phyloP scores from a whole-genome alignment of 1,284 basidiomycete species.

The Pseudomicrostroma phylloplanum region DNA sequence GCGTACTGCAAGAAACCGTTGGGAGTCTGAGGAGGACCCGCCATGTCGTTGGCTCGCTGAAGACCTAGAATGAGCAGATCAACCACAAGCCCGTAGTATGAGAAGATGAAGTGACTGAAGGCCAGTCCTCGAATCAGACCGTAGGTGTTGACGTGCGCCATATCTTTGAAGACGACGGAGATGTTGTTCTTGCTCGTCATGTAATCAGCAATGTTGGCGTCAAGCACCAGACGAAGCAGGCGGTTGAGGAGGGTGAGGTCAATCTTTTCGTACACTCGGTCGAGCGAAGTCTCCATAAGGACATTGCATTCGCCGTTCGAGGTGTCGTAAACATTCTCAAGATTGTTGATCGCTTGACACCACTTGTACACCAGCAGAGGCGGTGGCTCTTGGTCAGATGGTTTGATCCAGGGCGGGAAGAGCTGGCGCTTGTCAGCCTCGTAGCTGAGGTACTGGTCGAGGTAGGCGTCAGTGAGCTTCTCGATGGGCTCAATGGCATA shows the following conservation, averaged over 20 bases:
- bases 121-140: conserved; percentile 50
- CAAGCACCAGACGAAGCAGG: conserved; percentile 49
- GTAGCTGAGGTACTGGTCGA: conserved; percentile 49
- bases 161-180: conserved; percentile 50
- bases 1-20: conserved; percentile 49
- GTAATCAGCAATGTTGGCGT: conserved; percentile 50
- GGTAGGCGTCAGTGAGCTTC: conserved; percentile 51
- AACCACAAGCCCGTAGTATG: conserved; percentile 50
- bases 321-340: conserved; percentile 47
- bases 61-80: conserved; percentile 48
- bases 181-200: conserved; percentile 52
- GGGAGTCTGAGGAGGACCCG: conserved; percentile 47
- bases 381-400: conserved; percentile 48
- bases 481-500: conserved; percentile 51
- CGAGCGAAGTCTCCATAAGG: conserved; percentile 50
- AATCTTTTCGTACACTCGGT: conserved; percentile 49
- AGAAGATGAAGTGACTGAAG: conserved; percentile 50
- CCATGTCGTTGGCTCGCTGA: conserved; percentile 48
- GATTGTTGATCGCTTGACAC: conserved; percentile 51
- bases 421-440: conserved; percentile 51
- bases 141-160: conserved; percentile 50
- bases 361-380: conserved; percentile 51
- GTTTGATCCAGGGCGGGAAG: conserved; percentile 52
- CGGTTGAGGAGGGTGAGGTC: conserved; percentile 50
- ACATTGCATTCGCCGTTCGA: conserved; percentile 48